These are phyloP conservation scores for Vicia sativa DNA, from an alignment of 306 rosid species.

Conservation along the genomic window DNA sequence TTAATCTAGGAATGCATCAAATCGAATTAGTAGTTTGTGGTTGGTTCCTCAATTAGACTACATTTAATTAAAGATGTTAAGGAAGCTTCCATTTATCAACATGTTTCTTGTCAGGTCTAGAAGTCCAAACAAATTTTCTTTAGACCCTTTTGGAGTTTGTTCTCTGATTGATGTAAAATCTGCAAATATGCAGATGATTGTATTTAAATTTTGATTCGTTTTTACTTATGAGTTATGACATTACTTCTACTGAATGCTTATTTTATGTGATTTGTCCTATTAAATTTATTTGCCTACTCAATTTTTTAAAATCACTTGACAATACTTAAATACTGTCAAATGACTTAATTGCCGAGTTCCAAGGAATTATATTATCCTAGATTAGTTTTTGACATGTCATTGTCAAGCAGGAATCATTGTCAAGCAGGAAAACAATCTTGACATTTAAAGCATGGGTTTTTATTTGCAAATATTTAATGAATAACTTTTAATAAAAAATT, in stretches of 20 bases:
- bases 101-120: constrained; percentile 26
- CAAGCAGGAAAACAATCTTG: no score
- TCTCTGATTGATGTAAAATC: constrained; percentile 31
- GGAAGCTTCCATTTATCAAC: constrained; percentile 23
- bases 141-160: neutral
- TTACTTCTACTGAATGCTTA: neutral
- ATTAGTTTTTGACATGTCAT: no score
- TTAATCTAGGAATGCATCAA: constrained; percentile 46
- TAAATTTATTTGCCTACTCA: no score
- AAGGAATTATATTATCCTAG: no score
- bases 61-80: constrained; percentile 25
- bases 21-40: constrained; percentile 40
- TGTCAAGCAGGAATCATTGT: no score
- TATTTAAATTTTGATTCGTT: constrained; percentile 28
- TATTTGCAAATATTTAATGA: no score
- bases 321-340: no score
- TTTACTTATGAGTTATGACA: constrained; percentile 1
- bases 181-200: constrained; percentile 49
- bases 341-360: no score
- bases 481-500: no score
- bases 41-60: constrained; percentile 38
- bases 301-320: no score
- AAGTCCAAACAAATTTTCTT: constrained; percentile 24
- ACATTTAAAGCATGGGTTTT: no score
- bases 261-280: neutral